phyloP scores from a whole-genome alignment of 2,329 filamentous ascomycete genomes.

The Botrytis tulipae region DNA sequence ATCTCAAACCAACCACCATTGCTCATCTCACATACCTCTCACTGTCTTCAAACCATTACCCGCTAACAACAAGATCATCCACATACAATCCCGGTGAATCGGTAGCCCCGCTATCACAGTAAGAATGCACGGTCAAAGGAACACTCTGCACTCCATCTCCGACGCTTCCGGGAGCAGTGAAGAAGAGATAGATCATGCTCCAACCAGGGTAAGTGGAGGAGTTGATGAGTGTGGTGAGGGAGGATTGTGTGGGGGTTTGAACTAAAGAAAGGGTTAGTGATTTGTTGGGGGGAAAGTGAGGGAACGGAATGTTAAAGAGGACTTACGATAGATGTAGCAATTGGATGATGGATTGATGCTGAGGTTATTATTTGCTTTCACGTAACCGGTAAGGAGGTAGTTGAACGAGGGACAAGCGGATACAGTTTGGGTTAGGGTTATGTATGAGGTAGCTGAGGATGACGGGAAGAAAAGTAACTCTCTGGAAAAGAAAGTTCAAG shows the following conservation, averaged over 20 bases:
- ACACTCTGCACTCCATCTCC: not conserved
- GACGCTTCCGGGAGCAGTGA: not conserved
- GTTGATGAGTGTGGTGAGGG: not conserved
- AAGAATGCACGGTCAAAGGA: not conserved
- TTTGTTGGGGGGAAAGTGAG: too few species aligned
- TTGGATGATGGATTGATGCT: not conserved
- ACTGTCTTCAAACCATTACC: not conserved
- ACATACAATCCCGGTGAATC: not conserved
- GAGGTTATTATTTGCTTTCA: not conserved
- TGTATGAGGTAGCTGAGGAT: not conserved
- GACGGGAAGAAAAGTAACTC: slow-evolving; percentile 2
- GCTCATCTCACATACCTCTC: not conserved
- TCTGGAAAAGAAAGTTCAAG: not conserved
- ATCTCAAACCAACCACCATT: not conserved
- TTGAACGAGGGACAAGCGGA: slow-evolving; percentile 1
- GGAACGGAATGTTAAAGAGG: not conserved
- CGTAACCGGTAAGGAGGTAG: not conserved
- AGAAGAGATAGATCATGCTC: slow-evolving; percentile 14
- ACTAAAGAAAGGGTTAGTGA: not conserved
- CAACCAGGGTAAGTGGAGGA: slow-evolving; percentile 4
- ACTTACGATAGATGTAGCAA: slow-evolving; percentile 1
- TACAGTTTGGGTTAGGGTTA: not conserved
- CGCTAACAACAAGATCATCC: not conserved
- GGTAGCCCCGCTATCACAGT: not conserved
- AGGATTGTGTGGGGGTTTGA: not conserved